A percentile compares a stretch with the other conserved stretches of the same genome.
phyloP scores from a whole-genome alignment of 495 filamentous ascomycete species.

The Penicillium simplicissimum region DNA sequence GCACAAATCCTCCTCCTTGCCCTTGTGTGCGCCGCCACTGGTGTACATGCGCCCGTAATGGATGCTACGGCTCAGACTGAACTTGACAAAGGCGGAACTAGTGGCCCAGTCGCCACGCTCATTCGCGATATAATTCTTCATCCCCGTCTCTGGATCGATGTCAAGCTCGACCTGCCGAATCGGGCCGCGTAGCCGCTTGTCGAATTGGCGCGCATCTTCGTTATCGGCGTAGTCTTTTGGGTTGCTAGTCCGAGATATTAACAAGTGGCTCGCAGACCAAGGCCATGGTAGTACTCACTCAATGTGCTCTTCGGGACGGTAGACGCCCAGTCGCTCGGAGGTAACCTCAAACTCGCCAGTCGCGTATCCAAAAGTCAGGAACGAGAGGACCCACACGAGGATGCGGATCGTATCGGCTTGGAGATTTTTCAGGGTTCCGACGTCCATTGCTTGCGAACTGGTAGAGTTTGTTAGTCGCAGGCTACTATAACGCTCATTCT shows the following conservation, averaged over 20 bases:
- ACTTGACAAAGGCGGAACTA: constrained; percentile 84
- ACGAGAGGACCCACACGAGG: constrained; percentile 86
- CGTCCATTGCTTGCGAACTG: constrained; percentile 87
- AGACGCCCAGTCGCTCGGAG: constrained; percentile 83
- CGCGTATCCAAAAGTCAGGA: constrained; percentile 94
- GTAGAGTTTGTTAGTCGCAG: constrained; percentile 18
- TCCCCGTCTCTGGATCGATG: constrained; percentile 80
- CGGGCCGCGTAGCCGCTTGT: constrained; percentile 77
- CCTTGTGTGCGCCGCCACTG: constrained; percentile 60
- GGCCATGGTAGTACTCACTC: constrained; percentile 39
- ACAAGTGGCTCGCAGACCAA: not conserved
- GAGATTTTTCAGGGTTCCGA: constrained; percentile 84
- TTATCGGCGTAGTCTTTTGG: constrained; percentile 90
- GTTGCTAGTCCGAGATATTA: constrained; percentile 48
- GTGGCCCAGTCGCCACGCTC: constrained; percentile 84
- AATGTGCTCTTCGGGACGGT: constrained; percentile 95
- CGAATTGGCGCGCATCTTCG: constrained; percentile 79
- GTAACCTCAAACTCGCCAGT: constrained; percentile 97
- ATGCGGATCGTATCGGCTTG: constrained; percentile 90
- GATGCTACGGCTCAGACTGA: constrained; percentile 79
- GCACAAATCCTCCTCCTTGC: constrained; percentile 81
- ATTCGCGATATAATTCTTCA: constrained; percentile 99
- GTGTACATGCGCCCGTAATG: constrained; percentile 89
- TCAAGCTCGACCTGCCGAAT: constrained; percentile 75
- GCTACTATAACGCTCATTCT: not conserved